Percentiles rank a stretch among this genome's conserved stretches.
Conservation (phyloP, 1,284 basidiomycete species). For the Sutorius eximius region DNA sequence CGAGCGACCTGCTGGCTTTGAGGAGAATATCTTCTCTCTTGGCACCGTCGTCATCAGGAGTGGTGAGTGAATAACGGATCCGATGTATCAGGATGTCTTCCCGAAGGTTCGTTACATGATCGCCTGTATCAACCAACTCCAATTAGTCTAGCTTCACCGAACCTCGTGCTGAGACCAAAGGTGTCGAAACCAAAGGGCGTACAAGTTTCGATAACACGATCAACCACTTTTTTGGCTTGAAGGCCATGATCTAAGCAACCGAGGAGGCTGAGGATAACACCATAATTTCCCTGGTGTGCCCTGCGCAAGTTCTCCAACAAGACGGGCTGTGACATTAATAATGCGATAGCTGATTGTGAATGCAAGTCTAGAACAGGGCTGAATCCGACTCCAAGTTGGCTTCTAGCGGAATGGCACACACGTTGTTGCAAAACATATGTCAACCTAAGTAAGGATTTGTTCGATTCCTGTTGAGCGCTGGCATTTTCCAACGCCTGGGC, state of each 20-base stretch:
- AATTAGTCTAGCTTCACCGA: constrained; percentile 11
- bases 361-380: constrained; percentile 49
- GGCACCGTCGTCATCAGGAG: constrained; percentile 62
- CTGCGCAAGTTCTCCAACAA: constrained; percentile 84
- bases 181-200: constrained; percentile 32
- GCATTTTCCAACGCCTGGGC: constrained; percentile 71
- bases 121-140: constrained; percentile 44
- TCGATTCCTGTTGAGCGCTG: constrained; percentile 81
- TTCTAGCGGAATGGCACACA: constrained; percentile 33
- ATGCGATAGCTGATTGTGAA: constrained; percentile 76
- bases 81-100: constrained; percentile 86
- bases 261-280: constrained; percentile 84
- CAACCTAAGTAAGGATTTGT: constrained; percentile 77
- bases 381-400: neutral
- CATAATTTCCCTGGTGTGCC: constrained; percentile 88
- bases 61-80: constrained; percentile 81
- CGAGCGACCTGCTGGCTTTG: constrained; percentile 69
- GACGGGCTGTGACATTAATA: constrained; percentile 77
- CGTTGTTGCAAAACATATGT: constrained; percentile 85
- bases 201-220: constrained; percentile 89
- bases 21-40: constrained; percentile 56
- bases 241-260: constrained; percentile 86
- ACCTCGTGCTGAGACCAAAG: neutral
- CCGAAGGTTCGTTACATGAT: constrained; percentile 87
- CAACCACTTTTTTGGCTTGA: constrained; percentile 82